Evolutionary conservation across 768 basidiomycete species (phyloP).

Genomic region (Suillus sp.): DNA sequence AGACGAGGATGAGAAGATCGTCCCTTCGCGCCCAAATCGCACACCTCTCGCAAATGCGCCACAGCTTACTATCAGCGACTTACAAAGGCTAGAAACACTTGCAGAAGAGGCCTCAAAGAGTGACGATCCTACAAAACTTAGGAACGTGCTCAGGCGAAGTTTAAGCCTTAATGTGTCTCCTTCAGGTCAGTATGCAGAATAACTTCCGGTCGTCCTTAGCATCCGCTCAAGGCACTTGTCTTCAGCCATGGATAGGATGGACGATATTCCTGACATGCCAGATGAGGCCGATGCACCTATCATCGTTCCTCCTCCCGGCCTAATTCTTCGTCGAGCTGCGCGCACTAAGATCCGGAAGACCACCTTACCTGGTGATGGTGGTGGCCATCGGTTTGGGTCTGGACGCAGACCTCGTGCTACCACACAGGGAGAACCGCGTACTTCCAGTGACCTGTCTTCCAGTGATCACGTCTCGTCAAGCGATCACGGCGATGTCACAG

Average conservation of each 20-base stretch:
- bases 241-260: constrained; percentile 68
- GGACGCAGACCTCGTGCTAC: constrained; percentile 33
- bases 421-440: constrained; percentile 46
- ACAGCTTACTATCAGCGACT: constrained; percentile 88
- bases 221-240: constrained; percentile 26
- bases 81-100: constrained; percentile 92
- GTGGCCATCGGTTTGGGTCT: constrained; percentile 78
- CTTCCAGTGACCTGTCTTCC: constrained; percentile 72
- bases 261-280: constrained; percentile 63
- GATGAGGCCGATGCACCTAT: constrained; percentile 92
- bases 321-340: constrained; percentile 87
- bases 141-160: constrained; percentile 80
- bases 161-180: constrained; percentile 86
- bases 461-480: constrained; percentile 40
- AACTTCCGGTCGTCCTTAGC: constrained; percentile 10
- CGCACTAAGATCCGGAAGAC: constrained; percentile 95
- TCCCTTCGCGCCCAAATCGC: constrained; percentile 70
- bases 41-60: constrained; percentile 73
- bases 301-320: constrained; percentile 80
- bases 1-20: constrained; percentile 65
- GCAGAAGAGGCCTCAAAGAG: constrained; percentile 87
- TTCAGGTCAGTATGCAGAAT: constrained; percentile 61
- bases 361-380: constrained; percentile 71
- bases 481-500: constrained; percentile 59
- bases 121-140: constrained; percentile 79